These are phyloP conservation scores for Yarrowia yakushimensis DNA, from an alignment of 805 yeast species.

Conservation along the genomic window DNA sequence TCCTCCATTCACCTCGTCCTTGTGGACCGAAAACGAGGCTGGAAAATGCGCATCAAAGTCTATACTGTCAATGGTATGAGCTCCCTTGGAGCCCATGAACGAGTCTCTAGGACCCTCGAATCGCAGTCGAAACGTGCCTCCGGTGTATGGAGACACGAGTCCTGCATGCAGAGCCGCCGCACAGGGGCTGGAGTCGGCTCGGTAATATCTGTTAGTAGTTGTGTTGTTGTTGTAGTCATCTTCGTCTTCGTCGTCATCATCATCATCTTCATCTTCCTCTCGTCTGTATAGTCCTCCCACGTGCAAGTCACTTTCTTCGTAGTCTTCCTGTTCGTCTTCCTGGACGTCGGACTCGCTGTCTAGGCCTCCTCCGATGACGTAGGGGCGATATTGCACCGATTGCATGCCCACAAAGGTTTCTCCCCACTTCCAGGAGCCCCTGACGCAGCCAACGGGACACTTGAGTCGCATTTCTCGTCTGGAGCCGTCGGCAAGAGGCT, in stretches of 20 bases:
- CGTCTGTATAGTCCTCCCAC: background rate
- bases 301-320: background rate
- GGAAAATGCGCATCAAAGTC: constrained; percentile 72
- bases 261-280: background rate
- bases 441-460: constrained; percentile 86
- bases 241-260: background rate
- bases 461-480: constrained; percentile 41
- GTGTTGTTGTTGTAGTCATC: background rate
- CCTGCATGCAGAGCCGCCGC: constrained; percentile 91
- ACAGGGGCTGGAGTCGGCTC: constrained; percentile 88
- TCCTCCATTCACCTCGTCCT: constrained; percentile 45
- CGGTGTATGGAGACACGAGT: constrained; percentile 61
- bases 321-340: background rate
- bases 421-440: constrained; percentile 72
- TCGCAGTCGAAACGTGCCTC: constrained; percentile 71
- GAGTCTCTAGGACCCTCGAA: constrained; percentile 45
- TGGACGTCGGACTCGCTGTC: constrained; percentile 16
- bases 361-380: constrained; percentile 72
- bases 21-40: constrained; percentile 45
- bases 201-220: constrained; percentile 41
- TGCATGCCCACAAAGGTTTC: constrained; percentile 69
- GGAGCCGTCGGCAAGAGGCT: background rate
- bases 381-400: constrained; percentile 65
- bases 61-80: constrained; percentile 51
- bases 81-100: constrained; percentile 51